These are phyloP conservation scores for Cordyceps fumosorosea DNA, from an alignment of 2,329 filamentous ascomycete species.

Conservation along the genomic window DNA sequence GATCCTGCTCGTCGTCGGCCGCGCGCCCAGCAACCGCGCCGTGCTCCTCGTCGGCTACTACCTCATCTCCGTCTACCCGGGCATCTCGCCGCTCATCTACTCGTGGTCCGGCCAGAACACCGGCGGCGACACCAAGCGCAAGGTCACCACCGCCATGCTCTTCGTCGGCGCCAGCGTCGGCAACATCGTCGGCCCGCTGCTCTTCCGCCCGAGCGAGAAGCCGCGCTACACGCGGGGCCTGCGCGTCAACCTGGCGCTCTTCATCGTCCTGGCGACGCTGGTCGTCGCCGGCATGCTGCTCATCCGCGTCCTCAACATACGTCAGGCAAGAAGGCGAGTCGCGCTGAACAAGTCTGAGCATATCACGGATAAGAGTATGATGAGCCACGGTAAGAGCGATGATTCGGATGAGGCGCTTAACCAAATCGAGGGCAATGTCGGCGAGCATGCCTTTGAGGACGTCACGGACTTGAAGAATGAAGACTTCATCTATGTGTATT, in stretches of 20 bases:
- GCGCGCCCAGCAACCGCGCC: conserved; percentile 37
- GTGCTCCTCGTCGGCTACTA: conserved; percentile 52
- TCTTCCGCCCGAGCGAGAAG: conserved; percentile 51
- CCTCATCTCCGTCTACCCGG: conserved; percentile 54
- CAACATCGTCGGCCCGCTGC: conserved; percentile 58
- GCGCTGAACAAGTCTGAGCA: conserved; percentile 35
- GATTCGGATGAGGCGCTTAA: conserved; percentile 19
- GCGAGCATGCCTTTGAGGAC: conserved; percentile 41
- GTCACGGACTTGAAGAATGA: conserved; percentile 53
- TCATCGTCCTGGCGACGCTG: conserved; percentile 48
- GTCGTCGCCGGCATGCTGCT: conserved; percentile 29
- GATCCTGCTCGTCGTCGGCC: conserved; percentile 45
- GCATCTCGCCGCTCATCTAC: conserved; percentile 48
- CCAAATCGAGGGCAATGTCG: conserved; percentile 17
- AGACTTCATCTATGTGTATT: conserved; percentile 53
- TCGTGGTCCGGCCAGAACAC: conserved; percentile 53
- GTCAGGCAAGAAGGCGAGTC: conserved; percentile 33
- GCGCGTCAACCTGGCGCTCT: conserved; percentile 52
- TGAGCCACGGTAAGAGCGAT: conserved; percentile 29
- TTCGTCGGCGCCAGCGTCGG: conserved; percentile 57
- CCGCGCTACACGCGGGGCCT: conserved; percentile 53
- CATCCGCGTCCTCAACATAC: conserved; percentile 43
- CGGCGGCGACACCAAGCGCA: conserved; percentile 60
- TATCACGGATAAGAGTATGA: conserved; percentile 47
- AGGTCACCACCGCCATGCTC: conserved; percentile 53